Conservation (phyloP, 768 basidiomycete genomes). For the Tylopilus cervinicoccineus region DNA sequence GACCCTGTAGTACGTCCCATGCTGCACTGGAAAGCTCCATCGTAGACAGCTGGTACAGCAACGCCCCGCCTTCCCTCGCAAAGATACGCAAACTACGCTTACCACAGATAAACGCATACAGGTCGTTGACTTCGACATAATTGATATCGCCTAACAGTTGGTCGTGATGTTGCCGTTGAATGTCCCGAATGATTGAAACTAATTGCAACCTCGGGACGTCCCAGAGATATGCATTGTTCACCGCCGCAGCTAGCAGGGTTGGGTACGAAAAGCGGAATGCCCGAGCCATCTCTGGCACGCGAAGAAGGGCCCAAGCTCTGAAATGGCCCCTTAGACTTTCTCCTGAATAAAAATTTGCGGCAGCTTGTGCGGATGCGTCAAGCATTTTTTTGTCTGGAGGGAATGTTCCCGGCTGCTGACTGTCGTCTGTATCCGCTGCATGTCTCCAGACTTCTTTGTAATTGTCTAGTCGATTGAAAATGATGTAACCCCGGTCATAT, state of each 20-base stretch:
- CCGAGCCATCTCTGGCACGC: conserved; percentile 37
- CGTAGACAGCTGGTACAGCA: conserved; percentile 42
- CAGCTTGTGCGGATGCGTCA: conserved; percentile 20
- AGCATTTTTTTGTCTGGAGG: conserved; percentile 33
- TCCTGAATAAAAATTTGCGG: conserved; percentile 7
- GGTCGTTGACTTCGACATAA: conserved; percentile 63
- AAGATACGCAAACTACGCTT: conserved; percentile 48
- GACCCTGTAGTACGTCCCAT: conserved; percentile 31
- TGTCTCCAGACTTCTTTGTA: conserved; percentile 71
- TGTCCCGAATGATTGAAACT: conserved; percentile 36
- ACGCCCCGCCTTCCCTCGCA: conserved; percentile 41
- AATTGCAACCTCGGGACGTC: conserved; percentile 52
- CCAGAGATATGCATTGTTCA: conserved; percentile 51
- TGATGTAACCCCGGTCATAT: conserved; percentile 58
- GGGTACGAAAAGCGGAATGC: conserved; percentile 73
- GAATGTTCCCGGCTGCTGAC: conserved; percentile 21
- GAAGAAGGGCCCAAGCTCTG: conserved; percentile 56
- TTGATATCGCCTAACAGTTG: conserved; percentile 38
- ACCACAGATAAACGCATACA: conserved; percentile 60
- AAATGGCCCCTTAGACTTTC: conserved; percentile 46
- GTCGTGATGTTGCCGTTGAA: conserved; percentile 11
- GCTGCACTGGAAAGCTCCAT: conserved; percentile 31
- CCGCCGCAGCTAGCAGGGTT: conserved; percentile 49
- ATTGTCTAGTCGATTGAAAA: conserved; percentile 59
- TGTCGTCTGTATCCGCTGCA: conserved; percentile 30